These are phyloP conservation scores for Ascochyta koolunga DNA, from an alignment of 2,329 filamentous ascomycete species.

Conservation along the genomic window DNA sequence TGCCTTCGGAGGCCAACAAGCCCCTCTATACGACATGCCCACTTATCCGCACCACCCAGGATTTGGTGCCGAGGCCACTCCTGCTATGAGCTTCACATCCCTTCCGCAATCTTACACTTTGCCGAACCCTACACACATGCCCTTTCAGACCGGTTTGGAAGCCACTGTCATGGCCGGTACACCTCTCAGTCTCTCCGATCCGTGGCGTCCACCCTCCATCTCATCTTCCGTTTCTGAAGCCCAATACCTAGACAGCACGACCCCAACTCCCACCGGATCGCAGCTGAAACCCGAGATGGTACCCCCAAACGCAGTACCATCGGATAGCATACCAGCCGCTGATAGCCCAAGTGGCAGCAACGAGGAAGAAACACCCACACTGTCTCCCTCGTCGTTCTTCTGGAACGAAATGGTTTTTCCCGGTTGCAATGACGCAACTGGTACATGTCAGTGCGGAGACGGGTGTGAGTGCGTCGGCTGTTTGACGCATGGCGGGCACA, in stretches of 20 bases:
- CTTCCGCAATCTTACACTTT: conserved; percentile 27
- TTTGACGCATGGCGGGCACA: conserved; percentile 58
- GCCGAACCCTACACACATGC: conserved; percentile 25
- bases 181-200: conserved; percentile 18
- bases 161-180: conserved; percentile 25
- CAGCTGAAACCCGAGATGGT: conserved; percentile 11
- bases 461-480: conserved; percentile 61
- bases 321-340: conserved; percentile 19
- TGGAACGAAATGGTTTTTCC: conserved; percentile 47
- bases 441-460: conserved; percentile 59
- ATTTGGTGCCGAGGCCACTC: conserved; percentile 33
- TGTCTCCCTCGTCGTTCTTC: conserved; percentile 48
- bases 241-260: conserved; percentile 23
- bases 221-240: conserved; percentile 18
- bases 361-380: conserved; percentile 41
- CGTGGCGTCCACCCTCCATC: conserved; percentile 34
- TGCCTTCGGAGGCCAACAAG: conserved; percentile 37
- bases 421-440: conserved; percentile 55
- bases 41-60: conserved; percentile 43
- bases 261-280: conserved; percentile 15
- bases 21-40: conserved; percentile 44
- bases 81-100: conserved; percentile 20
- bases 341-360: conserved; percentile 41
- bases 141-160: conserved; percentile 30
- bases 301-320: conserved; percentile 23